Base-by-base conservation (phyloP, 345 rosid species). In the Isatis tinctoria region DNA sequence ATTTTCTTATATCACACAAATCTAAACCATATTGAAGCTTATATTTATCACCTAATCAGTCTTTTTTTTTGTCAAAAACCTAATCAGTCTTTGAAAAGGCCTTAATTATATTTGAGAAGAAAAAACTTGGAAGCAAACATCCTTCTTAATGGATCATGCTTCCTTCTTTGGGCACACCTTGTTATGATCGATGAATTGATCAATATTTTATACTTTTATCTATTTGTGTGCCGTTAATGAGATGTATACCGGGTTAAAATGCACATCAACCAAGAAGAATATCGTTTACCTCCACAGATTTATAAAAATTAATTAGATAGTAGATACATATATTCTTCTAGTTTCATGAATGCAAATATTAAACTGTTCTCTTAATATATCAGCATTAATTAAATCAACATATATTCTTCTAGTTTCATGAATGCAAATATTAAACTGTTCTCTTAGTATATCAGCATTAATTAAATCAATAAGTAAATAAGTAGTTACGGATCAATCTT, bases 61-160 rank as follows among this genome's bases (percentile, higher is more conserved):
- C 24, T 22, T 22, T 22, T 22, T 22, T 22, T 22, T 2, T 22
- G 24, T 22, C 1, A 22, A 22, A 22, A 22, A 22, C 24, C 24
- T 22, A 32, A 32, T 6, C 35, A 32, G 35, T 32, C 35, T 39
- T 37, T 20, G 6, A 35, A 10, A 14, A 6, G 32, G 45, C 41
- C 41, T 47, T n/a, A 52, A 10, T 2, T 35, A 14, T 0, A 47
- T 22, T 18, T 33, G 51, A 37, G 9, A 67, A 51, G 20, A 39
- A 14, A 22, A 69, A 49, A 57, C 8, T 26, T 79, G 78, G 71
- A 83, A 49, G 81, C 83, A 83, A 79, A 81, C 81, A 85, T 81
- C 78, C 83, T 75, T 48, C 64, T 62, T 39, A 63, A 81, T 62
- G 76, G 60, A 64, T 74, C 58, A 68, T 75, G 77, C 84, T 62